Evolutionary conservation across 148 eudicot genomes (phyloP), one percentile per base, ranked within the genome.

Genomic region (Persicaria maculosa): DNA sequence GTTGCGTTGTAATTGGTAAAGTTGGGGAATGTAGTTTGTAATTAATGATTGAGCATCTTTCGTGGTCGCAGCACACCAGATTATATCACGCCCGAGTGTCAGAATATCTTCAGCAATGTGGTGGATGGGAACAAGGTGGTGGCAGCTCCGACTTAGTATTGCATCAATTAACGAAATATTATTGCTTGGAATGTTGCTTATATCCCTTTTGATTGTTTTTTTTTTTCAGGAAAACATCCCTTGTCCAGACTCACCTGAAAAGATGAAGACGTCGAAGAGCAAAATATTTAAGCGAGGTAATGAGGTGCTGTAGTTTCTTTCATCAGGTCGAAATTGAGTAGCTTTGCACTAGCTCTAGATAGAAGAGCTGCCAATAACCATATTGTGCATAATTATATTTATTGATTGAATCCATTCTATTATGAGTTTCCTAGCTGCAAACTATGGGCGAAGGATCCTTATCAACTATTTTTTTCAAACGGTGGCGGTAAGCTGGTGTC

Each of bases 171-270:
- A 16, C 6, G 16, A 40, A 48, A 46, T 6, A 1, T 50, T 43
- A 22, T 53, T 5, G 46, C 47, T 65, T 64, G 17, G 43, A 12
- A 4, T 40, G 6, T 62, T 65, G 5, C 31, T 40, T 5, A 40
- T 1, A 9, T 15, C 47, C 1, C 14, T 65, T 65, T 65, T 15
- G 70, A 19, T 14, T 65, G 70, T 44, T 75, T 79, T 5, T 65
- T 45, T 47, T 75, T 79, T 57, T 71, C 83, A 88, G 97, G 98
- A 90, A 68, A 79, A 83, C 57, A 74, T 79, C 3, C 75, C 85
- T 22, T 94, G 98, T 53, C 98, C 98, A 3, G 83, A 86, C 17
- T 91, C 97, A 67, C 97, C 97, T 0, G 93, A 89, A 83, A 94
- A 94, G 81, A 9, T 85, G 74, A 91, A 85, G 81, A 82, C 89